Base-by-base conservation (phyloP, 2,329 filamentous ascomycete species). In the Claviceps quebecensis region DNA sequence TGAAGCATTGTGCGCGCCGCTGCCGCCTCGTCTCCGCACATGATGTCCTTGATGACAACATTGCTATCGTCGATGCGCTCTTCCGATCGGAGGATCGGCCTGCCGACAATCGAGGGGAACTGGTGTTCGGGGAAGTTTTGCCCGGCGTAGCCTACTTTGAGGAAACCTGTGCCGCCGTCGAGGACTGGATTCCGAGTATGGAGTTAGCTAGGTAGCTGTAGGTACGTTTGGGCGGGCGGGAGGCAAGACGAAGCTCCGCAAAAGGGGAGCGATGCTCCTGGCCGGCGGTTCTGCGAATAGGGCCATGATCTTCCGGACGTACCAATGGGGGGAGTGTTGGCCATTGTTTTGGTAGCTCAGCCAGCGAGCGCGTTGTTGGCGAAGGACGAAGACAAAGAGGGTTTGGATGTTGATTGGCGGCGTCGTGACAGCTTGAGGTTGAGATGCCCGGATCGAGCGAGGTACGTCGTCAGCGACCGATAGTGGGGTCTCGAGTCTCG, bases 111-210 rank as follows among this genome's bases (percentile, higher is more conserved):
- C 60, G 91, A 96, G 52, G 93, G 93, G 72, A 90, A 97, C 73
- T 97, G 91, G 72, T 94, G 88, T 73, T 97, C 93, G 69, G 93
- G 93, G 73, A 98, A 98, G 77, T 98, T 98, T 78, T 97, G 90
- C 65, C 86, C 93, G 65, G 93, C 93, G 76, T 97, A 98, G 70
- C 93, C 93, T 73, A 95, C 93, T 75, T 98, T 98, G 71, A 98
- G 85, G 79, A 98, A 98, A 72, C 93, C 93, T 67, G 93, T 98
- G 72, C 93, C 93, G 79, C 93, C 93, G 78, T 98, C 93, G 79
- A 98, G 91, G 68, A 98, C 93, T 97, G 59, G 50, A 9, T 49
- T 49, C 19, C 41, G 34, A 47, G 22, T 37, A 29, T 5, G 41
- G 37, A 23, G 38, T 52, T 52, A 51, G 52, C 46, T 48, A 23